Percentiles rank a stretch among this genome's conserved stretches.
Conservation (phyloP, 2,329 filamentous ascomycete genomes). For the Sarocladium oryzae region DNA sequence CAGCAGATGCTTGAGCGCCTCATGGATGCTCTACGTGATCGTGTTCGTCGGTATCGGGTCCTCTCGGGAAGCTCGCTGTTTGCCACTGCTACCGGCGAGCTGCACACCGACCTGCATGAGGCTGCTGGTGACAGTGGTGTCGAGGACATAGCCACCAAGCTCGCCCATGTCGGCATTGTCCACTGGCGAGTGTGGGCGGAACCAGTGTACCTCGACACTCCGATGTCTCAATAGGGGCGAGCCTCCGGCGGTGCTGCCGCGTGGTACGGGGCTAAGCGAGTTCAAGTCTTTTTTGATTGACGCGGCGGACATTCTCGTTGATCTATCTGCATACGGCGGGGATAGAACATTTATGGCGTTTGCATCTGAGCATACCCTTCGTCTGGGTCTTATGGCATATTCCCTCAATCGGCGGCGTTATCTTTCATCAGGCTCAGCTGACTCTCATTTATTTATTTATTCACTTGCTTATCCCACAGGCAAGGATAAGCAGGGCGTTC, state of each 20-base stretch:
- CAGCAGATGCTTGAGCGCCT: slow-evolving; percentile 42
- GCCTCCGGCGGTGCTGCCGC: neutral
- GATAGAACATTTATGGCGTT: neutral
- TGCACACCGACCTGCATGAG: slow-evolving; percentile 26
- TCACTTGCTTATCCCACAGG: neutral
- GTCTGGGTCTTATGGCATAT: neutral
- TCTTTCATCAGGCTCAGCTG: neutral
- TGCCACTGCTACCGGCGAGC: slow-evolving; percentile 43
- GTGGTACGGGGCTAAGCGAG: neutral
- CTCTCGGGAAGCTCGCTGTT: slow-evolving; percentile 49
- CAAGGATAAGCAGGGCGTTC: neutral
- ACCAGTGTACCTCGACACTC: slow-evolving; percentile 54
- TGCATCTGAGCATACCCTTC: slow-evolving; percentile 1
- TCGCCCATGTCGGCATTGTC: slow-evolving; percentile 76
- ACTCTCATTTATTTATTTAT: neutral
- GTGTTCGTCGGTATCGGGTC: slow-evolving; percentile 46
- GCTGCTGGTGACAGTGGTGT: slow-evolving; percentile 43
- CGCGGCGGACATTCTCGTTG: neutral
- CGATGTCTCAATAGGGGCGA: slow-evolving; percentile 3
- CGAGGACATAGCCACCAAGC: slow-evolving; percentile 64
- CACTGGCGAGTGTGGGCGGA: slow-evolving; percentile 88
- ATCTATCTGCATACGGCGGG: neutral
- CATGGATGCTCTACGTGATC: slow-evolving; percentile 39
- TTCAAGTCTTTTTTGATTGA: neutral
- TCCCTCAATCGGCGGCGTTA: neutral